Base-by-base conservation (phyloP, 805 yeast genomes). In the Metschnikowia hibisci region DNA sequence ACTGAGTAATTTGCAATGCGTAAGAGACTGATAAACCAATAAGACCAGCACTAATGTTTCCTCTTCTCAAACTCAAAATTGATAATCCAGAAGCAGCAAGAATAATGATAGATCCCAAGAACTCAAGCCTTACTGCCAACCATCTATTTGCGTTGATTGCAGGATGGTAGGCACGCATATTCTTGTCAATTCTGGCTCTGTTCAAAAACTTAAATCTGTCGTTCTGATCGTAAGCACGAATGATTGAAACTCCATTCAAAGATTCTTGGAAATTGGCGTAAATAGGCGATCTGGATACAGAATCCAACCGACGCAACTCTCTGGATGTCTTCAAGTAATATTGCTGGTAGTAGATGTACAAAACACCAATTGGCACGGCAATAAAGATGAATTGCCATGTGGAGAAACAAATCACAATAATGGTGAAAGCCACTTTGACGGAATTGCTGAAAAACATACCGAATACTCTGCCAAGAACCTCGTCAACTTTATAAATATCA, bases 21-120 rank as follows among this genome's bases (percentile, higher is more conserved):
- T 93, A 95, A 36, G 95, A 84, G 55, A 93, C 85, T 16, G 96
- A 84, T 55, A 93, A 74, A 73, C 99, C 99, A 57, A 90, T 90
- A 59, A 87, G 69, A 66, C 99, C 99, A 13, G 96, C 89, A 15
- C 89, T 78, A 23, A 91, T 74, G 14, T 69, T 62, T 11, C 96
- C 95, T 13, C 76, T 70, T 42, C 69, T 75, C 52, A 89, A 72
- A 16, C 88, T 77, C 47, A 80, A 62, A 39, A 95, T 85, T 12
- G 95, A 76, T 55, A 93, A 73, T 4, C 87, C 84, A 2, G 98
- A 87, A 6, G 98, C 82, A 34, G 87, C 83, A 46, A 89, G 75
- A 56, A 93, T 91, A 49, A 93, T 86, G 34, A 90, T 55, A 1
- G 97, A 85, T 26, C 99, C 98, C 52, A 93, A 71, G 51, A 87